Conservation (phyloP, 345 rosid species). For the Dipteronia dyeriana region DNA sequence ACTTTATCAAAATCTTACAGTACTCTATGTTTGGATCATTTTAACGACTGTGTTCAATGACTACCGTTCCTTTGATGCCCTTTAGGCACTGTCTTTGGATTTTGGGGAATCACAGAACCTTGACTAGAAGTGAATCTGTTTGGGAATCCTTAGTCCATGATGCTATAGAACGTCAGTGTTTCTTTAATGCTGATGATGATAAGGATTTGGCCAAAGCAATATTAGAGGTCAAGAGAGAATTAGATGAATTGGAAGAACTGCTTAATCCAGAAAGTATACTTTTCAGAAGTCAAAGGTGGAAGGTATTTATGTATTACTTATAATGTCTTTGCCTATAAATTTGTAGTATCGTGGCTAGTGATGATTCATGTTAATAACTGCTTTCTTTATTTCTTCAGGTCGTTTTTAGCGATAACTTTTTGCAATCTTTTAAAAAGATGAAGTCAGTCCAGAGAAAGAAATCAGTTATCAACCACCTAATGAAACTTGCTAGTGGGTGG, state of each 20-base stretch:
- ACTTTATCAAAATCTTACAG: neutral
- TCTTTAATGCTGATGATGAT: slow-evolving; percentile 36
- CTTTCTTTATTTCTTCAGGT: slow-evolving; percentile 29
- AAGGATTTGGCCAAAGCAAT: slow-evolving; percentile 35
- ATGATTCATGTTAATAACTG: neutral
- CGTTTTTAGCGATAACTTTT: slow-evolving; percentile 45
- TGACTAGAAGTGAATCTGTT: slow-evolving; percentile 6
- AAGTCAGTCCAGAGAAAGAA: slow-evolving; percentile 24
- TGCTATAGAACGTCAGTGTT: slow-evolving; percentile 28
- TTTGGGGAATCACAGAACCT: slow-evolving; percentile 1
- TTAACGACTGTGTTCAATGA: neutral
- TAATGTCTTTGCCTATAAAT: neutral
- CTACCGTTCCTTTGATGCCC: neutral
- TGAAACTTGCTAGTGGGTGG: slow-evolving; percentile 49
- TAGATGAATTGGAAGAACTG: slow-evolving; percentile 41
- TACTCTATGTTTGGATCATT: neutral
- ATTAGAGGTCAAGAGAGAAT: slow-evolving; percentile 37
- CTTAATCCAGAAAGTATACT: slow-evolving; percentile 31
- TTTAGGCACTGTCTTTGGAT: slow-evolving; percentile 8
- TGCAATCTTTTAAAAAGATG: slow-evolving; percentile 45
- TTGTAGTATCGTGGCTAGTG: neutral
- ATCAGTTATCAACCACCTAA: slow-evolving; percentile 27
- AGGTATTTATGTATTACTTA: slow-evolving; percentile 26
- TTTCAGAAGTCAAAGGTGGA: slow-evolving; percentile 47
- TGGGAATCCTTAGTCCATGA: slow-evolving; percentile 40